These are phyloP conservation scores for Fomes fomentarius DNA, from an alignment of 1,284 basidiomycete species.

Conservation along the genomic window DNA sequence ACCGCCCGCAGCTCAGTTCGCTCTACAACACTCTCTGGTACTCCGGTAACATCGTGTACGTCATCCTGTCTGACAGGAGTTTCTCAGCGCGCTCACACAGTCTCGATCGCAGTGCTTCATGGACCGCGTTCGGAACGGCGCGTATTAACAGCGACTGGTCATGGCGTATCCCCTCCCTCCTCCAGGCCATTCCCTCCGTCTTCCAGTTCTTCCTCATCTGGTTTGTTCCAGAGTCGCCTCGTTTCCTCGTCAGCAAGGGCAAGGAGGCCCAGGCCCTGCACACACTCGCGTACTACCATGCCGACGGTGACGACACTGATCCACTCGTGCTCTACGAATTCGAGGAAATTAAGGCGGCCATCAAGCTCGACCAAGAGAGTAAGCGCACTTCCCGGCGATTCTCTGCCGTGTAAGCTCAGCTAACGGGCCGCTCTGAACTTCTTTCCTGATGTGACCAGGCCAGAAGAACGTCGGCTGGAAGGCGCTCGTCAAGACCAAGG, in stretches of 20 bases:
- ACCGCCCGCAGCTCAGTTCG: slow-evolving; percentile 74
- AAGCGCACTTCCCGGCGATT: slow-evolving; percentile 4
- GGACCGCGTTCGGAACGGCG: slow-evolving; percentile 77
- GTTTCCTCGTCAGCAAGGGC: slow-evolving; percentile 71
- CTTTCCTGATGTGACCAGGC: slow-evolving; percentile 6
- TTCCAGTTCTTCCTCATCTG: slow-evolving; percentile 62
- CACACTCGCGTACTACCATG: slow-evolving; percentile 75
- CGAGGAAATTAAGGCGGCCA: slow-evolving; percentile 77
- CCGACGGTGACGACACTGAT: slow-evolving; percentile 70
- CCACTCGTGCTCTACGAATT: slow-evolving; percentile 75
- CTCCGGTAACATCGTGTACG: slow-evolving; percentile 71
- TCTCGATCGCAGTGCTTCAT: slow-evolving; percentile 56
- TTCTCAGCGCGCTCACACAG: slow-evolving; percentile 9
- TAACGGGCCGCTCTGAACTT: no score
- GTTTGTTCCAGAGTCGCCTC: slow-evolving; percentile 72
- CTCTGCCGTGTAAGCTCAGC: background rate
- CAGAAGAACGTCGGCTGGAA: slow-evolving; percentile 62
- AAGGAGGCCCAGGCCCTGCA: slow-evolving; percentile 61
- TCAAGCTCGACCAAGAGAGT: slow-evolving; percentile 61
- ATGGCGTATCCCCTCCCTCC: slow-evolving; percentile 73
- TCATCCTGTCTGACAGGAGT: slow-evolving; percentile 4
- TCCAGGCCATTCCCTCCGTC: slow-evolving; percentile 67
- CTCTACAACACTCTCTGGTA: slow-evolving; percentile 84
- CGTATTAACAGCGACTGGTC: slow-evolving; percentile 66
- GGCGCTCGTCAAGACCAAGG: slow-evolving; percentile 57